Base-by-base conservation (phyloP, 1,284 basidiomycete genomes). In the Cryptococcus sp. region DNA sequence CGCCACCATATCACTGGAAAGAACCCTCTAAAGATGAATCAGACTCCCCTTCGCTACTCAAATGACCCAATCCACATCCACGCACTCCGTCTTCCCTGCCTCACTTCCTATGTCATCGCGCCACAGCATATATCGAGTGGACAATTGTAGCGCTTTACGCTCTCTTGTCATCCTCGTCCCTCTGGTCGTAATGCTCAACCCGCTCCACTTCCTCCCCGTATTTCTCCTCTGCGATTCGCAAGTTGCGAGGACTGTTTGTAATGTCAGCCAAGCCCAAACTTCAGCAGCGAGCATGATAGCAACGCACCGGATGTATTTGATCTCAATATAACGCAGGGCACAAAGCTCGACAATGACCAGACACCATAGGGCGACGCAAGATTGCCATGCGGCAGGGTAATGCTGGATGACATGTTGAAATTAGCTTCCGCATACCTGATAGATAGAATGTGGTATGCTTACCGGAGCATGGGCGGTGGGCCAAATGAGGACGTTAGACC, bases 371-470 rank as follows among this genome's bases (percentile, higher is more conserved):
- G 66, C 73, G 40, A 74, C 67, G 17, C 60, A 66, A 8, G 70
- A 67, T 27, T 68, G 66, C 72, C 72, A 77, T 39, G 68, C 75
- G 45, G 61, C 59, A 51, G 59, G 62, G 62, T 72, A 75, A 55
- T 72, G 71, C 57, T 61, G 30, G 8, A 10, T 2, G 30, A 3
- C 30, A 50, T 22, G n/a, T 15, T 40, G 20, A 11, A 16, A 42
- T 47, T 25, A 53, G 42, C 39, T 5, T 27, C 19, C 25, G 19
- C 25, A 45, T 17, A 30, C 16, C 10, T 17, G 35, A 55, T n/a
- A 55, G 19, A 22, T 46, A 50, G 10, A 17, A 5, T 7, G 47
- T 50, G 25, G 20, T 25, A 39, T 4, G 19, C 17, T 16, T n/a
- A 7, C 23, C 19, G 50, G 22, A 27, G 13, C 20, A 19, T 23